phyloP scores from a whole-genome alignment of 192 early-diverging fungal species.

The Coemansia furcata region DNA sequence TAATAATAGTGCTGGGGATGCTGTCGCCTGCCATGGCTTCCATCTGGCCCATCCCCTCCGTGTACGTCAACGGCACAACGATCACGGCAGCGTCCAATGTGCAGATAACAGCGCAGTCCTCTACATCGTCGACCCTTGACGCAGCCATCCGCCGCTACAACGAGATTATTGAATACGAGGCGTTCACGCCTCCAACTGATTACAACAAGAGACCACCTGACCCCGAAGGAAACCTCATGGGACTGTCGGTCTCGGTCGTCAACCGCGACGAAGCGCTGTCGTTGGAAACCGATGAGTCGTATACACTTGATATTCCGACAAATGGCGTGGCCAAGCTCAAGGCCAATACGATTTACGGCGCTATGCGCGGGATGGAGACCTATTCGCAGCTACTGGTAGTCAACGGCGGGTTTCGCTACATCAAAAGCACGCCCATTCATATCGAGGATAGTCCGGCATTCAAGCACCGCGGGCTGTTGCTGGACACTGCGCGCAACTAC shows the following conservation, averaged over 20 bases:
- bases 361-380: constrained; percentile 70
- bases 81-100: constrained; percentile 38
- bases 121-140: constrained; percentile 47
- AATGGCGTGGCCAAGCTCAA: constrained; percentile 55
- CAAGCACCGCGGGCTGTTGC: constrained; percentile 65
- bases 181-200: constrained; percentile 52
- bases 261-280: constrained; percentile 51
- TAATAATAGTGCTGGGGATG: constrained; percentile 18
- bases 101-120: constrained; percentile 46
- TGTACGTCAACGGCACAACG: constrained; percentile 23
- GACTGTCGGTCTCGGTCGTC: constrained; percentile 51
- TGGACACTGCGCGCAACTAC: constrained; percentile 71
- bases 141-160: constrained; percentile 55
- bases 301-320: constrained; percentile 60
- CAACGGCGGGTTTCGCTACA: constrained; percentile 40
- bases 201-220: constrained; percentile 26
- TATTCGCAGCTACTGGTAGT: constrained; percentile 64
- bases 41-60: constrained; percentile 47
- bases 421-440: constrained; percentile 56
- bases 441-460: constrained; percentile 65
- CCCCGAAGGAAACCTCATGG: constrained; percentile 20
- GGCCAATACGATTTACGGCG: constrained; percentile 64
- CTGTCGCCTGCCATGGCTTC: constrained; percentile 23
- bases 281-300: constrained; percentile 68
- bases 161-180: constrained; percentile 44